Evolutionary conservation across 2,329 filamentous ascomycete genomes (phyloP).

Genomic region (Aspergillus carbonarius): DNA sequence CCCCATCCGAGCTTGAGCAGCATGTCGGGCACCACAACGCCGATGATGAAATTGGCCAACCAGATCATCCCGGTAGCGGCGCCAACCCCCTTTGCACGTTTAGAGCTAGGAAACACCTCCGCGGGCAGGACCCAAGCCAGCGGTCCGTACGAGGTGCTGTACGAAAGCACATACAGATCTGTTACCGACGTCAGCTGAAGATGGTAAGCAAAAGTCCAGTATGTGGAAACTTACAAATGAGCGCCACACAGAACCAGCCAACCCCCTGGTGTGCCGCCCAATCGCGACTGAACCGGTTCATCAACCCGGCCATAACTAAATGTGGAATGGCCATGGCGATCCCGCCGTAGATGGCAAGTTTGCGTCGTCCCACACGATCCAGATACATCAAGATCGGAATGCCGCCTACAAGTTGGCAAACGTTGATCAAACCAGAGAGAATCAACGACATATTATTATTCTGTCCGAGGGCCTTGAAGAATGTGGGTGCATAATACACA

Average conservation of each 20-base stretch:
- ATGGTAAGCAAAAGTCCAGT: background rate
- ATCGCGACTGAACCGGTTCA: slow-evolving; percentile 19
- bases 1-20: slow-evolving; percentile 53
- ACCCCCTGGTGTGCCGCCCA: slow-evolving; percentile 26
- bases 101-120: slow-evolving; percentile 39
- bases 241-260: slow-evolving; percentile 21
- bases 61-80: slow-evolving; percentile 36
- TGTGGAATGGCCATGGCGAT: slow-evolving; percentile 30
- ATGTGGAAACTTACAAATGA: slow-evolving; percentile 10
- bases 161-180: slow-evolving; percentile 10
- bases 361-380: slow-evolving; percentile 33
- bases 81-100: slow-evolving; percentile 39
- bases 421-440: slow-evolving; percentile 37
- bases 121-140: slow-evolving; percentile 39
- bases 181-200: background rate
- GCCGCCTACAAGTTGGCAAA: slow-evolving; percentile 34
- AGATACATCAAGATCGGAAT: slow-evolving; percentile 29
- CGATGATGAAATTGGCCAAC: slow-evolving; percentile 46
- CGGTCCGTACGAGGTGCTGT: slow-evolving; percentile 31
- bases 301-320: slow-evolving; percentile 30
- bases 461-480: slow-evolving; percentile 44
- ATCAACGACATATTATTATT: slow-evolving; percentile 33
- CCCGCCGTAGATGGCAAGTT: slow-evolving; percentile 30
- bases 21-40: slow-evolving; percentile 62
- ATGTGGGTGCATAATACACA: slow-evolving; percentile 51